These are phyloP conservation scores for Aspergillus neotritici DNA, from an alignment of 2,329 filamentous ascomycete genomes.

Conservation along the genomic window DNA sequence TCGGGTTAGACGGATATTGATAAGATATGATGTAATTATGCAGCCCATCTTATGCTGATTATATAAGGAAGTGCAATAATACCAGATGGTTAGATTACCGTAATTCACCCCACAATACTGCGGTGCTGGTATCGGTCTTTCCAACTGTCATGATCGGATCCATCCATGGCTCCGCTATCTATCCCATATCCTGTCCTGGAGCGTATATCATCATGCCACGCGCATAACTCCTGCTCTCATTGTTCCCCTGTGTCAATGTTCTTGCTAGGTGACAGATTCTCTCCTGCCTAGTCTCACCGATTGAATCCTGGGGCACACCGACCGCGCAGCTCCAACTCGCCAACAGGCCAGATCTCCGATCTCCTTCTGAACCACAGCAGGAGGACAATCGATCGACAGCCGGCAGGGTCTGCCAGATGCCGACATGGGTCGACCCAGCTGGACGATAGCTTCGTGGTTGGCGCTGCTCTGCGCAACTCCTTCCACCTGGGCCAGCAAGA, in stretches of 20 bases:
- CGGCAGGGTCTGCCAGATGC: background rate
- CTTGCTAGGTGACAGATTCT: background rate
- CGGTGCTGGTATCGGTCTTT: constrained; percentile 1
- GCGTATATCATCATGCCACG: background rate
- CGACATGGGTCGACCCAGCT: constrained; percentile 23
- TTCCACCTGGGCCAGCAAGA: constrained; percentile 47
- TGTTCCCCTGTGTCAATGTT: no score
- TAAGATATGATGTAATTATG: constrained; percentile 7
- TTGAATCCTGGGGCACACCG: background rate
- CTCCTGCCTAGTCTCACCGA: background rate
- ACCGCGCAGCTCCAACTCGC: background rate
- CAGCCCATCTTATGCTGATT: no score
- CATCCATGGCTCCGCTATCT: background rate
- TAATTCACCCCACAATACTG: no score
- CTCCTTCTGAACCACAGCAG: background rate
- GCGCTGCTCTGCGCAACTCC: constrained; percentile 28
- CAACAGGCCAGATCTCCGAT: constrained; percentile 8
- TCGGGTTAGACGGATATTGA: constrained; percentile 13
- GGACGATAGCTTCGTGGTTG: constrained; percentile 24
- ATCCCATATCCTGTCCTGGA: background rate
- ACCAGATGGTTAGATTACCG: no score
- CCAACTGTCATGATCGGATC: constrained; percentile 11
- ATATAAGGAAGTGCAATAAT: no score
- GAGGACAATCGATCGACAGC: background rate
- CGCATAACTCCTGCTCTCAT: no score